These are phyloP conservation scores for Chiua virens DNA, from an alignment of 768 basidiomycete genomes.

Conservation along the genomic window DNA sequence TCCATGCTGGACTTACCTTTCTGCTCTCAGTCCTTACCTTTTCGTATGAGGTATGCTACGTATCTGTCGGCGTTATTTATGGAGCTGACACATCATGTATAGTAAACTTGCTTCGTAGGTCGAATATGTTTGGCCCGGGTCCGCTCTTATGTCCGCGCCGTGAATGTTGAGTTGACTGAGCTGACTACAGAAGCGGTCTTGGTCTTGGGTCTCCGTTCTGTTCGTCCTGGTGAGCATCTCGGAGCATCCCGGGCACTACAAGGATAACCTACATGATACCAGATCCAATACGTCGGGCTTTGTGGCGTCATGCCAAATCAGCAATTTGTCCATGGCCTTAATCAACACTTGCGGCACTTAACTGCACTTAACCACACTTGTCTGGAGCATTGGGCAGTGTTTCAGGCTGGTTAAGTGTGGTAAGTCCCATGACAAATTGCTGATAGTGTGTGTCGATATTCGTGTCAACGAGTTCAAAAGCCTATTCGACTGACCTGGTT, in stretches of 20 bases:
- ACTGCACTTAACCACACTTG: no score
- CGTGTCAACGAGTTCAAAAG: not conserved
- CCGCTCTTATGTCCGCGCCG: not conserved
- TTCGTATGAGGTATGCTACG: conserved; percentile 2
- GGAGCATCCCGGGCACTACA: not conserved
- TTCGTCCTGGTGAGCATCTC: conserved; percentile 1
- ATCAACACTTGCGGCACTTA: no score
- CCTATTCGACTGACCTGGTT: not conserved
- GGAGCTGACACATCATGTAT: no score
- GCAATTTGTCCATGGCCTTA: no score
- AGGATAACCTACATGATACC: not conserved
- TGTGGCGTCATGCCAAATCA: no score
- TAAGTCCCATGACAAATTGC: no score
- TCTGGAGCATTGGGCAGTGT: no score
- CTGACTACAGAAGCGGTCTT: not conserved
- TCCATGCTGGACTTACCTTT: not conserved
- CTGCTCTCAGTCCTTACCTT: conserved; percentile 7
- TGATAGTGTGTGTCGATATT: conserved; percentile 1
- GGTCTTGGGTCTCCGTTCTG: conserved; percentile 1
- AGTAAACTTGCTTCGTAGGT: not conserved
- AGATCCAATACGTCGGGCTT: conserved; percentile 15
- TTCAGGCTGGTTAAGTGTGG: no score
- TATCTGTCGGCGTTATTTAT: not conserved
- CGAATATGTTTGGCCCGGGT: conserved; percentile 13
- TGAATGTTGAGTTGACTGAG: not conserved